Evolutionary conservation across 192 early-diverging fungal species (phyloP), one percentile per base, ranked within the genome.

Genomic region (Gryganskiella cystojenkinii): DNA sequence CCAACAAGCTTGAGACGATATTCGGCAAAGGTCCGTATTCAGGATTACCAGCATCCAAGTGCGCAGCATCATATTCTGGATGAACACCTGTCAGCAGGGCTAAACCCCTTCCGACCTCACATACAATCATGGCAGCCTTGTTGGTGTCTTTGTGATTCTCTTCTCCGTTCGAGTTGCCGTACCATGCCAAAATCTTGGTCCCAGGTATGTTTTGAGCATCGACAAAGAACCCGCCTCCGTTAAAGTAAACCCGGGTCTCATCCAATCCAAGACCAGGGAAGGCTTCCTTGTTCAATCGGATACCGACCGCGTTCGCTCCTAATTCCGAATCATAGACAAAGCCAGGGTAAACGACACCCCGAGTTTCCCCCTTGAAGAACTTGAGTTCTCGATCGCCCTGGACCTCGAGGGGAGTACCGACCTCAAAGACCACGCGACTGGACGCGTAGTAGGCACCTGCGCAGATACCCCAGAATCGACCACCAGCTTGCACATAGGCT

Each of bases 401-500:
- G 6, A 98, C 92, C 66, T 92, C 85, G 50, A 90, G 79, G 8
- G 62, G 62, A 25, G 82, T 80, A 5, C 87, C 90, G 0, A 82
- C 73, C 81, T 97, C 93, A 83, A 98, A 97, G 70, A 92, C 91
- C 27, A 94, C 89, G 19, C 79, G 71, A 6, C 71, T 76, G 30
- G 84, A 83, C 6, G 85, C 94, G 76, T 94, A 98, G 80, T 97
- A 97, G 3, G 84, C 87, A 22, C 97, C 98, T 0, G 94, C 95
- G 58, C 98, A 97, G 9, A 99, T 90, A 0, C 98, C 98, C 55
- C 95, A 81, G 80, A 95, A 99, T 24, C 86, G 81, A 2, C 98
- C 98, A 50, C 96, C 96, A 20, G 56, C 61, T 20, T 79, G 51
- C 13, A 96, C 92, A 83, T 88, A 96, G 17, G 80, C 67, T 2